Evolutionary conservation across 441 rosid species (phyloP), one percentile per base, ranked within the genome.

Genomic region (Hura crepitans): DNA sequence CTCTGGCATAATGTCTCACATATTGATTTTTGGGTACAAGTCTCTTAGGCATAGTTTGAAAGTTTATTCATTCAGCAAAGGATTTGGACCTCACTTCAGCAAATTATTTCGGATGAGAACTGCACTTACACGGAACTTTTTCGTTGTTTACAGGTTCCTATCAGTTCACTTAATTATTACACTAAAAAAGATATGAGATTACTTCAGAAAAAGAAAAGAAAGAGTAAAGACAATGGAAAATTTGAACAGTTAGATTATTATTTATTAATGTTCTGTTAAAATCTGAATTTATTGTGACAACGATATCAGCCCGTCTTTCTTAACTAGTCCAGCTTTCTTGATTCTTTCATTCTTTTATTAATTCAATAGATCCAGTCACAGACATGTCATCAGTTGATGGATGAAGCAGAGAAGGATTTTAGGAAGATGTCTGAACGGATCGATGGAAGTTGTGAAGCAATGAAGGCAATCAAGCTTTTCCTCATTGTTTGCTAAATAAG

Each of bases 341-440:
- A 39, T 51, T 49, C 12, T 8, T 49, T 57, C 28, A 15, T 30
- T 64, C 35, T 25, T 45, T 67, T 66, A 62, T 2, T 17, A 18
- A 57, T 66, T 68, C 53, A 47, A 72, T 72, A 85, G 89, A 79
- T 82, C 28, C 86, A 85, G 73, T 58, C 82, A 30, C 87, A 80
- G 66, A 65, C 78, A 49, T 72, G 84, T 74, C 86, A 84, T 73
- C 77, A 82, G 74, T 63, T 77, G 65, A 78, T 75, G 68, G 86
- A 79, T 68, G 84, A 81, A 76, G 78, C 75, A 60, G 89, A 83
- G 65, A 80, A 79, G 75, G 87, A 85, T 64, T 77, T 71, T 59
- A 77, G 78, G 82, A 82, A 79, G 78, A 79, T 79, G 69, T 66
- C 75, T 33, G 82, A 66, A 75, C 80, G 71, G 80, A 84, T 82